phyloP scores from a whole-genome alignment of 2,329 filamentous ascomycete genomes.

The Aspergillus arachidicola region DNA sequence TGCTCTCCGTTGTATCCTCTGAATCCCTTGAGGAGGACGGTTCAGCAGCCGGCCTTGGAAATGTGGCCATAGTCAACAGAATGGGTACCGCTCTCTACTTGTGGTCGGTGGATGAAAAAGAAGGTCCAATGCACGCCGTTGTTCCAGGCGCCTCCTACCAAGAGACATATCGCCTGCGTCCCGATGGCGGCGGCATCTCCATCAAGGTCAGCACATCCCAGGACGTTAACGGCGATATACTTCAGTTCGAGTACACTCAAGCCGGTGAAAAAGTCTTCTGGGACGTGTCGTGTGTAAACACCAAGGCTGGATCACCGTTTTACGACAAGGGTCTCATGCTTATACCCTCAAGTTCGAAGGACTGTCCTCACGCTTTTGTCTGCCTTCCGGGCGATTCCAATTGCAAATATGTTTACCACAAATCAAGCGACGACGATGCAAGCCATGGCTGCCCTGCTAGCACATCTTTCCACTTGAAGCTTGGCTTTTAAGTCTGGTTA shows the following conservation, averaged over 20 bases:
- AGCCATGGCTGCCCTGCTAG: conserved; percentile 35
- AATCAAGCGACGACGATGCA: conserved; percentile 35
- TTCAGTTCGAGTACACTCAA: not conserved
- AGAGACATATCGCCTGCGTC: not conserved
- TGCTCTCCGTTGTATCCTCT: not conserved
- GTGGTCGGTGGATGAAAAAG: not conserved
- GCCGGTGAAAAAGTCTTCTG: not conserved
- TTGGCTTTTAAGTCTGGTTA: not conserved
- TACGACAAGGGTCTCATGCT: not conserved
- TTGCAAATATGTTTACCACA: conserved; percentile 19
- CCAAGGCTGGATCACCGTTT: not conserved
- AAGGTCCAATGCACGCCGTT: not conserved
- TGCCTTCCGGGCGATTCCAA: not conserved
- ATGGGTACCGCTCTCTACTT: not conserved
- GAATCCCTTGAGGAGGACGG: not conserved
- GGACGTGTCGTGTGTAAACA: not conserved
- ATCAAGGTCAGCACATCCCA: conserved; percentile 17
- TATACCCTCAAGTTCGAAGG: not conserved
- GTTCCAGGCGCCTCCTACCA: conserved; percentile 20
- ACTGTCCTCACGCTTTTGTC: not conserved
- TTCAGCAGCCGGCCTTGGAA: not conserved
- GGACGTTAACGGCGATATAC: not conserved
- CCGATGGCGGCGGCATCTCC: not conserved
- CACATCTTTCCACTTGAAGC: conserved; percentile 30
- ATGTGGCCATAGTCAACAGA: not conserved